These are phyloP conservation scores for Schizosaccharomyces cryophilus DNA, from an alignment of 805 yeast species.

Conservation along the genomic window DNA sequence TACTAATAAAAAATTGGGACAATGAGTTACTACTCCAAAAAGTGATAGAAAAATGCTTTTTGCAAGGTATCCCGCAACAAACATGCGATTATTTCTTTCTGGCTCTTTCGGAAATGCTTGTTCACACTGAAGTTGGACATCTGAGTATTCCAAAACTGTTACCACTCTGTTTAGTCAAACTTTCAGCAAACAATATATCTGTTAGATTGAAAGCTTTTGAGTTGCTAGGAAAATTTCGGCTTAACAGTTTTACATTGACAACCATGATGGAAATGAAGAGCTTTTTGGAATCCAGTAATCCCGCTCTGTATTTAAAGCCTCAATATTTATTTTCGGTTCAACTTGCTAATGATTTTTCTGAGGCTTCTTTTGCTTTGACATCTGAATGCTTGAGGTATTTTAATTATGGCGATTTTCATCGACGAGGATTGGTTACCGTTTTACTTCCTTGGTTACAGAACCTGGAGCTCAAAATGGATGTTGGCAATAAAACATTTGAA, in stretches of 20 bases:
- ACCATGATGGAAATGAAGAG: not conserved
- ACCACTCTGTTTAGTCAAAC: not conserved
- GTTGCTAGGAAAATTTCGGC: not conserved
- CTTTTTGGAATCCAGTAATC: slow-evolving; percentile 8
- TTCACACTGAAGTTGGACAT: not conserved
- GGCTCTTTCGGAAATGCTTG: slow-evolving; percentile 28
- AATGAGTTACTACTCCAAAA: slow-evolving; percentile 28
- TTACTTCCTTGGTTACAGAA: slow-evolving; percentile 83
- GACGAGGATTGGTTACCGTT: slow-evolving; percentile 59
- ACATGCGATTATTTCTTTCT: slow-evolving; percentile 47
- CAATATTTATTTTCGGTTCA: slow-evolving; percentile 54
- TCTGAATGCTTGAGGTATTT: slow-evolving; percentile 50
- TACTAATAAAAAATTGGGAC: slow-evolving; percentile 35
- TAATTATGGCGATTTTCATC: slow-evolving; percentile 33
- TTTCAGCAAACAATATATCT: not conserved
- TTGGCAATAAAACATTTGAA: slow-evolving; percentile 19
- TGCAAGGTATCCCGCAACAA: slow-evolving; percentile 23
- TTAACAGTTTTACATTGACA: not conserved
- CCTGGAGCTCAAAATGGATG: slow-evolving; percentile 32
- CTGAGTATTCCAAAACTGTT: not conserved
- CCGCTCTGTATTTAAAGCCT: slow-evolving; percentile 69
- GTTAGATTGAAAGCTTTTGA: not conserved
- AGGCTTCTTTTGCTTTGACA: slow-evolving; percentile 34
- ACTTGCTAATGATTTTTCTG: slow-evolving; percentile 36
- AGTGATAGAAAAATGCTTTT: slow-evolving; percentile 49